Evolutionary conservation across 306 rosid species (phyloP).

Genomic region (Vigna nakashimae): DNA sequence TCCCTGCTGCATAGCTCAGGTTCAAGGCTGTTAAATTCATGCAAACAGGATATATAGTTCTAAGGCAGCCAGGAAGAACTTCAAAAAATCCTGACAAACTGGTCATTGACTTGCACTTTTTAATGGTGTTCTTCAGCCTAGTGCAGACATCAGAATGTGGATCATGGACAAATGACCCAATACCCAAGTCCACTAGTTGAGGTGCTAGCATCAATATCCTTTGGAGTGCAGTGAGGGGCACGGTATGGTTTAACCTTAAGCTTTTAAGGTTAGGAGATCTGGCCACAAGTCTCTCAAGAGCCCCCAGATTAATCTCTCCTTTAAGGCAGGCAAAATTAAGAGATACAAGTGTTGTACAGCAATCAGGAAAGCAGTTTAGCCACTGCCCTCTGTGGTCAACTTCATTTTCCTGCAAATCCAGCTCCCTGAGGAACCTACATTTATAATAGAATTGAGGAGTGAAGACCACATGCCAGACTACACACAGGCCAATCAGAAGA

Average conservation of each 20-base stretch:
- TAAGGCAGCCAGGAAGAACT: not conserved
- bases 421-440: constrained; percentile 20
- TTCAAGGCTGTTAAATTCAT: constrained; percentile 13
- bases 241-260: constrained; percentile 13
- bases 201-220: constrained; percentile 9
- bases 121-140: not conserved
- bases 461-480: not conserved
- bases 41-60: constrained; percentile 3
- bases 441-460: not conserved
- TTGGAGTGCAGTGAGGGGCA: not conserved
- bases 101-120: constrained; percentile 17
- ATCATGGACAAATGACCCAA: constrained; percentile 6
- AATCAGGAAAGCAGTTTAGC: constrained; percentile 28
- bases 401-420: constrained; percentile 23
- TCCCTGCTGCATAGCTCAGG: constrained; percentile 27
- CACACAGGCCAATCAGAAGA: not conserved
- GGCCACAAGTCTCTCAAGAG: constrained; percentile 18
- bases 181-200: constrained; percentile 26
- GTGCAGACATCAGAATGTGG: not conserved
- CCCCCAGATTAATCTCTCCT: constrained; percentile 10
- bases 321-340: constrained; percentile 22
- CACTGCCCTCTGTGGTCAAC: constrained; percentile 13
- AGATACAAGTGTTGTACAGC: constrained; percentile 6
- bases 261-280: constrained; percentile 18
- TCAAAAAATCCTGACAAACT: constrained; percentile 23